A percentile compares a stretch with the other conserved stretches of the same genome.
phyloP scores from a whole-genome alignment of 2,329 filamentous ascomycete genomes.

The Fusarium humuli region DNA sequence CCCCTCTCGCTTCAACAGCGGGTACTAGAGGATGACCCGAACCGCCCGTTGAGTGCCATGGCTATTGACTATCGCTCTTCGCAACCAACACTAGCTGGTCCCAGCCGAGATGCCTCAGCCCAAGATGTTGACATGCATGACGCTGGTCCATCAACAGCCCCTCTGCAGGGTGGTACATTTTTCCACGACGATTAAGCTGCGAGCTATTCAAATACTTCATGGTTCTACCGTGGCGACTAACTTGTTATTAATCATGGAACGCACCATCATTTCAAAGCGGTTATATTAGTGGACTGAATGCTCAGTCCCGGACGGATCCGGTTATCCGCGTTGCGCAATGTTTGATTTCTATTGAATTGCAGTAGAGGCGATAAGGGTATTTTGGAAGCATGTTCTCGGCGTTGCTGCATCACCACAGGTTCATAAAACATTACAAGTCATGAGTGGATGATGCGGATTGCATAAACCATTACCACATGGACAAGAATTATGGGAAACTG shows the following conservation, averaged over 20 bases:
- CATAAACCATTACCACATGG: slow-evolving; percentile 48
- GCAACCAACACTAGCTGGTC: slow-evolving; percentile 45
- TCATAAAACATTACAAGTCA: slow-evolving; percentile 39
- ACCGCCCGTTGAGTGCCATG: slow-evolving; percentile 64
- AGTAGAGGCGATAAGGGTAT: slow-evolving; percentile 49
- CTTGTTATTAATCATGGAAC: slow-evolving; percentile 28
- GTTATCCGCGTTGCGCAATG: slow-evolving; percentile 48
- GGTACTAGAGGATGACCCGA: slow-evolving; percentile 58
- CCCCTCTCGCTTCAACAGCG: slow-evolving; percentile 63
- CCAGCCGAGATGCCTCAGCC: slow-evolving; percentile 51
- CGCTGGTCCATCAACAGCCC: slow-evolving; percentile 66
- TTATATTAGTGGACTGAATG: slow-evolving; percentile 35
- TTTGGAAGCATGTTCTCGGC: slow-evolving; percentile 53
- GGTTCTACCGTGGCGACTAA: slow-evolving; percentile 19
- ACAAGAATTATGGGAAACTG: slow-evolving; percentile 40
- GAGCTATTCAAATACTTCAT: slow-evolving; percentile 1
- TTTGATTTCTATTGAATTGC: slow-evolving; percentile 45
- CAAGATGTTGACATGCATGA: slow-evolving; percentile 69
- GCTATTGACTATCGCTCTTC: slow-evolving; percentile 57
- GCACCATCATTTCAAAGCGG: slow-evolving; percentile 12
- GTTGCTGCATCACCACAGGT: slow-evolving; percentile 50
- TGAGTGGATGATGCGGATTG: slow-evolving; percentile 45
- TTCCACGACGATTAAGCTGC: slow-evolving; percentile 60
- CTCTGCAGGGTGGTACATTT: slow-evolving; percentile 62
- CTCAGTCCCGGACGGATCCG: slow-evolving; percentile 40